Evolutionary conservation across 345 rosid species (phyloP).

Genomic region (Pugionium dolabratum): DNA sequence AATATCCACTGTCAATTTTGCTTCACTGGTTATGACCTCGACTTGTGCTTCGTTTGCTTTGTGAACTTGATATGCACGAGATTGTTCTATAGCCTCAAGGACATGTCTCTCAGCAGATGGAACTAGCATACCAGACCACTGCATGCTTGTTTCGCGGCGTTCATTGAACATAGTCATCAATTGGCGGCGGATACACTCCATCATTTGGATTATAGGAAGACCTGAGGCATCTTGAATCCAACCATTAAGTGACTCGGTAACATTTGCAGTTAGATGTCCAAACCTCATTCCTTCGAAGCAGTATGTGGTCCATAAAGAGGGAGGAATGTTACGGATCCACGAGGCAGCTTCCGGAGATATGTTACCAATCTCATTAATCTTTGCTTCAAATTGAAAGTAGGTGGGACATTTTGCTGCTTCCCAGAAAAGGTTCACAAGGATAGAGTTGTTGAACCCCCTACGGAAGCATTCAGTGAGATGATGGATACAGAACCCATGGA

Average conservation of each 20-base stretch:
- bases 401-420: slow-evolving; percentile 89
- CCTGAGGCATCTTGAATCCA: slow-evolving; percentile 88
- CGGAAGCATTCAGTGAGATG: slow-evolving; percentile 77
- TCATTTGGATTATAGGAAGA: slow-evolving; percentile 92
- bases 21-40: slow-evolving; percentile 68
- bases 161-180: slow-evolving; percentile 88
- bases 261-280: slow-evolving; percentile 84
- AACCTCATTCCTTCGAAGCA: slow-evolving; percentile 84
- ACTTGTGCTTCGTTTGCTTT: slow-evolving; percentile 73
- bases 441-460: slow-evolving; percentile 69
- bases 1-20: slow-evolving; percentile 64
- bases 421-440: slow-evolving; percentile 85
- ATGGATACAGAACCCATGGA: slow-evolving; percentile 91
- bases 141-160: slow-evolving; percentile 80
- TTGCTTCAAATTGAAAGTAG: slow-evolving; percentile 68
- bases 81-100: slow-evolving; percentile 67
- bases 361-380: slow-evolving; percentile 72
- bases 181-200: slow-evolving; percentile 88
- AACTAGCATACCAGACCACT: slow-evolving; percentile 80
- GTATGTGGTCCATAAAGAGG: slow-evolving; percentile 82
- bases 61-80: slow-evolving; percentile 65
- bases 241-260: slow-evolving; percentile 68
- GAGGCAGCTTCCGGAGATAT: slow-evolving; percentile 81
- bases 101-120: slow-evolving; percentile 85
- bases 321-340: slow-evolving; percentile 79